Conservation (phyloP, 2,329 filamentous ascomycete genomes). For the Xylaria sp. region DNA sequence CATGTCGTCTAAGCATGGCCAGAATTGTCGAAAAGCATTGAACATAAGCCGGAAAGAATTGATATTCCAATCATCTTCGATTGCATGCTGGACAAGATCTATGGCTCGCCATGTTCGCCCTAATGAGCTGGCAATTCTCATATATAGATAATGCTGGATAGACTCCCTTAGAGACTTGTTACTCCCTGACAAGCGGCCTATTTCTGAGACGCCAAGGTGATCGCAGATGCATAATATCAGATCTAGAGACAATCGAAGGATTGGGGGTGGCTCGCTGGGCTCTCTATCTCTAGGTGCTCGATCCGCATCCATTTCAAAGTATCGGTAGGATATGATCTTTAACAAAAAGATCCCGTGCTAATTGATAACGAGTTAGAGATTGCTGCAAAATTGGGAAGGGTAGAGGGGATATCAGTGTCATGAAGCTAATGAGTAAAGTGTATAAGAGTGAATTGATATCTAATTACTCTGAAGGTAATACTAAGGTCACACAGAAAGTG, state of each 20-base stretch:
- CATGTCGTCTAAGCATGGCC: neutral
- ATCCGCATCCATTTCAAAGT: neutral
- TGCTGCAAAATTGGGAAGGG: too few relatives aligned
- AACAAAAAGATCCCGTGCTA: too few relatives aligned
- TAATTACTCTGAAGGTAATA: too few relatives aligned
- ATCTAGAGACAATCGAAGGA: neutral
- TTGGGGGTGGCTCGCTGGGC: neutral
- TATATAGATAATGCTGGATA: neutral
- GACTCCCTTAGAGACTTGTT: neutral
- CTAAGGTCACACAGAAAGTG: too few relatives aligned
- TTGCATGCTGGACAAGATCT: neutral
- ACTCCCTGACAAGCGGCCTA: neutral
- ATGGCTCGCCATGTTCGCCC: rapidly evolving
- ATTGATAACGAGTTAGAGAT: too few relatives aligned
- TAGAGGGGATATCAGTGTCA: too few relatives aligned
- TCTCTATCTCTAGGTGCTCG: neutral
- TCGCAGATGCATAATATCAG: neutral
- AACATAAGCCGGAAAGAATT: neutral
- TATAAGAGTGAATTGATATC: too few relatives aligned
- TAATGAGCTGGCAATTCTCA: too few relatives aligned
- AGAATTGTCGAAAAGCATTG: neutral
- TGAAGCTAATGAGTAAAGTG: too few relatives aligned
- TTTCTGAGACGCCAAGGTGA: neutral
- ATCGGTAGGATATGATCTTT: neutral
- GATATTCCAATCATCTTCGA: neutral